A percentile compares a stretch with the other conserved stretches of the same genome.
phyloP scores from a whole-genome alignment of 2,329 filamentous ascomycete species.

The Talaromyces funiculosus region DNA sequence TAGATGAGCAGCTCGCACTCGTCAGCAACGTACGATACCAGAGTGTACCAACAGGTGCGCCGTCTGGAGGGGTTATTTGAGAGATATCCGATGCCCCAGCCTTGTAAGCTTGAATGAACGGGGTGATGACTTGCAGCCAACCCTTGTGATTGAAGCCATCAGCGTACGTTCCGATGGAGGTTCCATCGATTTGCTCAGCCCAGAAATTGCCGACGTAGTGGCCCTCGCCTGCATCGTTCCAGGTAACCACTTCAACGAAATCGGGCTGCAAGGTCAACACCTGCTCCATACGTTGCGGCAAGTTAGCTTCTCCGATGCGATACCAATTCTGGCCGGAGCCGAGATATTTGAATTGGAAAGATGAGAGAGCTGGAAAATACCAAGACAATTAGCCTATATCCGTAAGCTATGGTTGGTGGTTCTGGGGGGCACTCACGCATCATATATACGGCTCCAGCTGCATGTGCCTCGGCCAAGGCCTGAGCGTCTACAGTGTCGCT shows the following conservation, averaged over 20 bases:
- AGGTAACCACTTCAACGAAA: conserved; percentile 9
- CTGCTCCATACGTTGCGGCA: conserved; percentile 3
- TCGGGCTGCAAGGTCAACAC: conserved; percentile 4
- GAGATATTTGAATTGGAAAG: conserved; percentile 10
- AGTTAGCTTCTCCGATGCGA: conserved; percentile 6
- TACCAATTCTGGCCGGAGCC: conserved; percentile 4
- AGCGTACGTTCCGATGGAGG: not conserved
- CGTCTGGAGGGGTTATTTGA: not conserved
- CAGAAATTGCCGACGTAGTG: conserved; percentile 10
- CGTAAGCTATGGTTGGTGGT: not conserved
- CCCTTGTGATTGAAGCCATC: conserved; percentile 11
- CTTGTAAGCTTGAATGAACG: conserved; percentile 8
- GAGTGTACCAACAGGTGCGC: not conserved
- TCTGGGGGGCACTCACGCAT: not conserved
- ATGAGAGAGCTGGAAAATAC: not conserved
- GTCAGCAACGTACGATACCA: conserved; percentile 11
- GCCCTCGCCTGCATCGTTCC: conserved; percentile 10
- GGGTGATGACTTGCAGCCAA: conserved; percentile 2
- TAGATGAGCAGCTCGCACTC: conserved; percentile 4
- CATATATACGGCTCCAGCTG: conserved; percentile 6
- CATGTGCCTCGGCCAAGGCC: not conserved
- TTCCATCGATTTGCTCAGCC: conserved; percentile 6
- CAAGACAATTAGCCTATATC: not conserved
- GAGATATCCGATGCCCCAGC: not conserved
- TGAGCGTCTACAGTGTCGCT: not conserved